These are phyloP conservation scores for Solanum tarijense DNA, from an alignment of 257 asterid genomes.

Conservation along the genomic window DNA sequence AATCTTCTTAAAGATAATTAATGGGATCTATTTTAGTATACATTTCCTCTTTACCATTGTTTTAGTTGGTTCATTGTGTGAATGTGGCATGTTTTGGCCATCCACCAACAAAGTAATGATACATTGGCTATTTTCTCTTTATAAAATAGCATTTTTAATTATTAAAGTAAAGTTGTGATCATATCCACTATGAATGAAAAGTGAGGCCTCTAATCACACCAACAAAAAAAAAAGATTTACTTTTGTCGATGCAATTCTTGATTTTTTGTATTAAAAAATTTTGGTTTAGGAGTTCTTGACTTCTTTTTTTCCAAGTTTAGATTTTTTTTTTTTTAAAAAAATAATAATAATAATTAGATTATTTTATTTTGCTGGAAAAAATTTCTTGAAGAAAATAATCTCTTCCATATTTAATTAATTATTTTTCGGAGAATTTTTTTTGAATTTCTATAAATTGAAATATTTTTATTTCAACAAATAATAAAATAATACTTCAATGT, in stretches of 20 bases:
- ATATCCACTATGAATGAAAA: not conserved
- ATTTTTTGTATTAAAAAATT: not conserved
- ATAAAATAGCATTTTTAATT: no score
- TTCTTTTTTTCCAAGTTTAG: not conserved
- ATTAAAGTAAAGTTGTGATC: not conserved
- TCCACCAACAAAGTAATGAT: not conserved
- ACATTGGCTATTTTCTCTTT: not conserved
- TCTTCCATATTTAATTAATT: not conserved
- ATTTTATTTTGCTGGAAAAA: not conserved
- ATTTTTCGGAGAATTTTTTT: not conserved
- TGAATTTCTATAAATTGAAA: no score
- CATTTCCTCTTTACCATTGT: not conserved
- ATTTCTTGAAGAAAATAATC: not conserved
- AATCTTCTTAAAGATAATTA: not conserved
- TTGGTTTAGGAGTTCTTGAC: not conserved
- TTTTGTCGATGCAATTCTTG: not conserved
- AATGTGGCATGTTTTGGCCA: not conserved
- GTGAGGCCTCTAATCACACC: not conserved
- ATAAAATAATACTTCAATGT: not conserved
- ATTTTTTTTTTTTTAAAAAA: no score
- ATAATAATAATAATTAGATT: no score
- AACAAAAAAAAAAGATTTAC: not conserved
- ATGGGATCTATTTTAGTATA: not conserved
- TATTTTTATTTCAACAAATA: not conserved
- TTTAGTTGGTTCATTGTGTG: not conserved